Conservation (phyloP, 208 protist species). For the Leishmania amazonensis region DNA sequence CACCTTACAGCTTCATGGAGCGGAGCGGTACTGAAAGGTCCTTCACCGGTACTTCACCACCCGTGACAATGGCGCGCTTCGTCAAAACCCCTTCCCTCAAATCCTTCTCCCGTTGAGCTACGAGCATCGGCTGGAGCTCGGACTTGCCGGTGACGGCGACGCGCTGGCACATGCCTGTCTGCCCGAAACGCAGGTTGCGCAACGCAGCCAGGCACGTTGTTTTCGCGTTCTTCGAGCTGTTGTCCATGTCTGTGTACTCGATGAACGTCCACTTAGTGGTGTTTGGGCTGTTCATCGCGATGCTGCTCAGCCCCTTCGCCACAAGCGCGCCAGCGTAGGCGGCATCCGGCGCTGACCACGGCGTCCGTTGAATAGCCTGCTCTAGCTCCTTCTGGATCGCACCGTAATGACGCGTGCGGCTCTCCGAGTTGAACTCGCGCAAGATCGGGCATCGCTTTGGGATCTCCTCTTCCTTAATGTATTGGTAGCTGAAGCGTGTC, state of each 20-base stretch:
- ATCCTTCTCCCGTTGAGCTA: constrained; percentile 32
- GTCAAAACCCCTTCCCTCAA: constrained; percentile 34
- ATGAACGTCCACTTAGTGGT: constrained; percentile 84
- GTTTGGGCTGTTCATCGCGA: constrained; percentile 66
- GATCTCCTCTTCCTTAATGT: constrained; percentile 65
- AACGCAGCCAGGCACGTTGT: constrained; percentile 60
- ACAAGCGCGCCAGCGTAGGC: constrained; percentile 58
- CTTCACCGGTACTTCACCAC: constrained; percentile 46
- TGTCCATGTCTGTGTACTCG: constrained; percentile 61
- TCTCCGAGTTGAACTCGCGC: constrained; percentile 67
- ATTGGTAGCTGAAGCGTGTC: constrained; percentile 64
- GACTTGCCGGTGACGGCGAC: constrained; percentile 58
- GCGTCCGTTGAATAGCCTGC: constrained; percentile 34
- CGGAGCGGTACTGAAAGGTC: constrained; percentile 60
- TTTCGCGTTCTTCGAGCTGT: constrained; percentile 18
- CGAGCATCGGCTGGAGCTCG: constrained; percentile 42
- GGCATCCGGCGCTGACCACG: constrained; percentile 56
- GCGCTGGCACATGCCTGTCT: constrained; percentile 74
- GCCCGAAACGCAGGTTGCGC: constrained; percentile 64
- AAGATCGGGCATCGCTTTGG: constrained; percentile 61
- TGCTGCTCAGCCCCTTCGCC: constrained; percentile 53
- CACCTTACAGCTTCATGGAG: constrained; percentile 44
- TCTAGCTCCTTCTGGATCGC: constrained; percentile 44
- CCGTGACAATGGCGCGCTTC: constrained; percentile 39
- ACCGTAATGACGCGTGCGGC: constrained; percentile 38